A percentile compares a stretch with the other conserved stretches of the same genome.
These are phyloP conservation scores for Rhodosporidiobolus odoratus DNA, from an alignment of 768 basidiomycete genomes.

Conservation along the genomic window DNA sequence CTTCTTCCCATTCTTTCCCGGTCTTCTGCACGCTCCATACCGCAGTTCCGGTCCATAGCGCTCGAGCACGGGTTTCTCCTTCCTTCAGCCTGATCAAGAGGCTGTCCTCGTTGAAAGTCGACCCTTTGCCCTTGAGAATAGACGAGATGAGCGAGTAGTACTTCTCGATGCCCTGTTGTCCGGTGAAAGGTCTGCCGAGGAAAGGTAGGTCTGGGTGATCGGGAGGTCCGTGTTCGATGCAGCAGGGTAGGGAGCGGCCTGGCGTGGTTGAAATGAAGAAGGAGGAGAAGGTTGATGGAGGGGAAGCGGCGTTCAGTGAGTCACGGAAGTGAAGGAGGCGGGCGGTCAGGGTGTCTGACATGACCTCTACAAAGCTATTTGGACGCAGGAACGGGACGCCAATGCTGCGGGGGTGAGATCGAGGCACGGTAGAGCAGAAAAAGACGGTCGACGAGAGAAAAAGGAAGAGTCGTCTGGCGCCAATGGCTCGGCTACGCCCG, in stretches of 20 bases:
- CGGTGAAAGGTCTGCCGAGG: constrained; percentile 1
- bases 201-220: not conserved
- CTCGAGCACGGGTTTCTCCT: not conserved
- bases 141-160: not conserved
- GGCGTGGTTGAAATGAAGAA: not conserved
- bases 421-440: no score
- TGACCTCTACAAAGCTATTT: not conserved
- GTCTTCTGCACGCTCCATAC: constrained; percentile 1
- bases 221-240: constrained; percentile 4
- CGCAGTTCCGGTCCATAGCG: constrained; percentile 9
- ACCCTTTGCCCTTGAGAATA: not conserved
- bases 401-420: not conserved
- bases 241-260: not conserved
- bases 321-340: not conserved
- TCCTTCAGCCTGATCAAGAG: not conserved
- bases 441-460: no score
- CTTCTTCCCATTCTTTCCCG: constrained; percentile 4
- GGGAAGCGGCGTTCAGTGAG: not conserved
- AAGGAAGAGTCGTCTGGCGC: no score
- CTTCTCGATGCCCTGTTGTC: not conserved
- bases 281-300: not conserved
- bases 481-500: no score
- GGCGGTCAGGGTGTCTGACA: not conserved
- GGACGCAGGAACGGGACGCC: not conserved
- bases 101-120: not conserved